Evolutionary conservation across 345 rosid genomes (phyloP).

Genomic region (Populus ilicifolia): DNA sequence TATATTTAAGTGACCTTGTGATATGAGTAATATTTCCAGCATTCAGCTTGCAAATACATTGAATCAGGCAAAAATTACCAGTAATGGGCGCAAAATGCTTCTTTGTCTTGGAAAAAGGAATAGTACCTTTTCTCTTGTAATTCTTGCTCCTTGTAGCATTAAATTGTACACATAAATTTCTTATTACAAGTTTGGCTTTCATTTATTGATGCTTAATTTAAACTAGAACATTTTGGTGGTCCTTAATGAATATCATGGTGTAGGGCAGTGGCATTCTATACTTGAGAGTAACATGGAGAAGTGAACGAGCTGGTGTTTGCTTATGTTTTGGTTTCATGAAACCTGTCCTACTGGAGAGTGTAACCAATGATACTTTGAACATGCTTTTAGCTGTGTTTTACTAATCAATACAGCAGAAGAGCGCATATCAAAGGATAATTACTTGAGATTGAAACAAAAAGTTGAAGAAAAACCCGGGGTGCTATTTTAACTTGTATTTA

Average conservation of each 20-base stretch:
- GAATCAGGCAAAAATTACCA: neutral
- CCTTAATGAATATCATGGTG: neutral
- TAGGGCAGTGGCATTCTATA: neutral
- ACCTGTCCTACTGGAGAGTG: neutral
- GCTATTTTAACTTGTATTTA: neutral
- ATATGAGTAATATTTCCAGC: neutral
- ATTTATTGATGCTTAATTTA: neutral
- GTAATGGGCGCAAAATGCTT: neutral
- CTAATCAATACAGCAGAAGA: slow-evolving; percentile 44
- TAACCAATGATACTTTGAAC: neutral
- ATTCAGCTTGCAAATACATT: neutral
- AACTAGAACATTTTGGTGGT: neutral
- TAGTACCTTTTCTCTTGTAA: too few species aligned
- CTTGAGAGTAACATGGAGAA: neutral
- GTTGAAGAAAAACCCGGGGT: slow-evolving; percentile 80
- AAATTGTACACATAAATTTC: neutral
- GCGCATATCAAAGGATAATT: slow-evolving; percentile 70
- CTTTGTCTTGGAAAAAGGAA: neutral
- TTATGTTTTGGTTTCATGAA: neutral
- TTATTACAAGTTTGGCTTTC: neutral
- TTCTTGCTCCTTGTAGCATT: neutral
- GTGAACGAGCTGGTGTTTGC: neutral
- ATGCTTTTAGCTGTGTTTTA: neutral
- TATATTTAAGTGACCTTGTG: neutral
- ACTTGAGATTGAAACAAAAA: slow-evolving; percentile 47